Conservation (phyloP, 2,329 filamentous ascomycete genomes). For the Pseudonectria foliicola region DNA sequence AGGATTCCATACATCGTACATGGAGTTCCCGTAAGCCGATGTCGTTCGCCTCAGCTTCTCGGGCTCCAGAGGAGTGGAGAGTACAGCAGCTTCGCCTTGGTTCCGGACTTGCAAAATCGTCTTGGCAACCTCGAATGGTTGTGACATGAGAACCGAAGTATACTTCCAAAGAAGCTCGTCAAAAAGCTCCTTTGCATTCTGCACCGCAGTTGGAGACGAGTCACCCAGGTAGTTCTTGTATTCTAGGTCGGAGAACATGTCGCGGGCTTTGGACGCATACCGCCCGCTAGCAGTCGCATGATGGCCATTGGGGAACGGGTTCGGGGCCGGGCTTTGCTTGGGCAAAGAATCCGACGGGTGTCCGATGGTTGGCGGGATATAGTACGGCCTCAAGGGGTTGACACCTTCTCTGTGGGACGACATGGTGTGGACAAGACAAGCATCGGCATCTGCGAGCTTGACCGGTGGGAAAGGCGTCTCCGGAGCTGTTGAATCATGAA, state of each 20-base stretch:
- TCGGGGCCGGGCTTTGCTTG: conserved; percentile 33
- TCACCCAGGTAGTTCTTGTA: conserved; percentile 83
- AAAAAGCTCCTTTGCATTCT: conserved; percentile 67
- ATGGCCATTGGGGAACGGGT: conserved; percentile 36
- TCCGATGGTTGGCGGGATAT: conserved; percentile 54
- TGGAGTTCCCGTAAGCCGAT: conserved; percentile 27
- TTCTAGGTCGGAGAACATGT: conserved; percentile 84
- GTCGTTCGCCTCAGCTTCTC: conserved; percentile 22
- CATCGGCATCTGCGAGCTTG: conserved; percentile 18
- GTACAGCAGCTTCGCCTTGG: conserved; percentile 41
- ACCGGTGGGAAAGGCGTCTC: conserved; percentile 12
- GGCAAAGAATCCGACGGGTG: conserved; percentile 31
- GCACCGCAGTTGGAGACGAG: conserved; percentile 64
- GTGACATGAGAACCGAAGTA: conserved; percentile 76
- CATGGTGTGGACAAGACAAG: conserved; percentile 30
- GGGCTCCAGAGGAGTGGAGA: conserved; percentile 16
- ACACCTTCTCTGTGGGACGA: conserved; percentile 38
- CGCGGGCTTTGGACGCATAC: conserved; percentile 57
- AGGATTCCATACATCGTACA: conserved; percentile 26
- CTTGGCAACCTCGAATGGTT: conserved; percentile 97
- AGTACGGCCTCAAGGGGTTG: conserved; percentile 65
- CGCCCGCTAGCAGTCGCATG: conserved; percentile 32
- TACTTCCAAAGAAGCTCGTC: conserved; percentile 92
- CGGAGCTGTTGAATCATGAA: conserved; percentile 17
- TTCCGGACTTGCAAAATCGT: conserved; percentile 73